Base-by-base conservation (phyloP, 179 eudicot species). In the Sideroxylon spinosum region DNA sequence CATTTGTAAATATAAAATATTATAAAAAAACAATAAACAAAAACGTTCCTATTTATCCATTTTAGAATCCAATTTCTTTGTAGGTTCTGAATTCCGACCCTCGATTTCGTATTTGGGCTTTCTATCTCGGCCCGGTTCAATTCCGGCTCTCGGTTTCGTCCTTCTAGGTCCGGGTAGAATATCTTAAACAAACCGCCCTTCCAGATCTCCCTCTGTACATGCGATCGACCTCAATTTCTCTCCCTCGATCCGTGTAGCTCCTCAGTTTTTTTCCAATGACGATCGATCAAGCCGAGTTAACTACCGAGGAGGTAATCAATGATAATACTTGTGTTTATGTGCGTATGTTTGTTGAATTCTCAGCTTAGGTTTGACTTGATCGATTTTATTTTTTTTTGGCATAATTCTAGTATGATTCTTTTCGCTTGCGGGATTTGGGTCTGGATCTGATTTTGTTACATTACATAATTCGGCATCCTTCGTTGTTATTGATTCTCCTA, bases 261-360 rank as follows among this genome's bases (percentile, higher is more conserved):
- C 49, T 76, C 52, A 29, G 62, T 7, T 63, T 63, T 63, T 63
- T 32, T 12, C 50, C 65, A 71, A 91, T 88, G 95, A 73, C 90
- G 76, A 84, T 80, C 80, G 95, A 91, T 84, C 92, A 89, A 3
- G 95, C 91, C 75, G 93, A 91, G 76, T 83, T 92, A 78, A 81
- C 86, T 82, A 85, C 90, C 76, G 93, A 89, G 13, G 90, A 92
- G 91, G 97, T 83, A 80, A 70, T 16, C 8, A n/a, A 52, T 14
- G 14, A 14, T 23, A 5, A 60, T 26, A 55, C 67, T 71, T 12
- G 49, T 17, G 53, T 65, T 52, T 49, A 37, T 57, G 32, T 46
- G 20, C 78, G 5, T 63, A 61, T 75, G 6, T 20, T 32, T 62
- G 2, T 19, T 26, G 75, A 17, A 61, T 22, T 61, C n/a, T 68